Base-by-base conservation (phyloP, 345 rosid species). In the Erodium maritimum region DNA sequence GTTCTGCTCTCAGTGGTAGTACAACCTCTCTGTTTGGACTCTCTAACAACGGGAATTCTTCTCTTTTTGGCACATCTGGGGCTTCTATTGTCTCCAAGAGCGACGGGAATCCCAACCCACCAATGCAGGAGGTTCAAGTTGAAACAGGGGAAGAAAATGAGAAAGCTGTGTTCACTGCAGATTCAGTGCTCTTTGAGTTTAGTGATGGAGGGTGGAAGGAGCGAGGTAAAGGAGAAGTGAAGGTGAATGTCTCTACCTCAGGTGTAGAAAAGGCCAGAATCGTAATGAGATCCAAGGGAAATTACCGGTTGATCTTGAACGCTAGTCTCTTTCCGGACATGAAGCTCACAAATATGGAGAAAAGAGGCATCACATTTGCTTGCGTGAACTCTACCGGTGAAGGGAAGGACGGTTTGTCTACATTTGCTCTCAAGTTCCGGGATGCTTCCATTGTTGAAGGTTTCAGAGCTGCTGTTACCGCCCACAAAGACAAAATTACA, bases 121-220 rank as follows among this genome's bases (percentile, higher is more conserved):
- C 91, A 17, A 77, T 82, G 93, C 83, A 82, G 67, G 96, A 84
- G 74, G 89, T 87, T 61, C 75, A 82, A 42, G 77, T 82, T 23
- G 95, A 89, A 81, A 91, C 96, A 0, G 98, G 98, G 29, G 96
- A 93, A 78, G 99, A 93, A 71, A 85, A 93, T 23, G 99, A 89
- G 78, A 74, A 37, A 69, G 88, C 73, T 19, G 85, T 67, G 60
- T 93, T 89, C 75, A 65, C 86, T 7, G 84, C 99, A 57, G 96
- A 87, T 56, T 83, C 96, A 1, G 71, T 78, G 23, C 61, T 87
- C 71, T 93, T 86, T 64, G 99, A 93, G 61, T 93, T 58, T 66
- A 55, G 72, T 6, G 86, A 83, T 60, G 83, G 88, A 21, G 69
- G 73, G 42, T 93, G 99, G 99, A 93, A 87, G 81, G 99, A 93